phyloP scores from a whole-genome alignment of 2,329 filamentous ascomycete genomes.

The Myriosclerotinia scirpicola region DNA sequence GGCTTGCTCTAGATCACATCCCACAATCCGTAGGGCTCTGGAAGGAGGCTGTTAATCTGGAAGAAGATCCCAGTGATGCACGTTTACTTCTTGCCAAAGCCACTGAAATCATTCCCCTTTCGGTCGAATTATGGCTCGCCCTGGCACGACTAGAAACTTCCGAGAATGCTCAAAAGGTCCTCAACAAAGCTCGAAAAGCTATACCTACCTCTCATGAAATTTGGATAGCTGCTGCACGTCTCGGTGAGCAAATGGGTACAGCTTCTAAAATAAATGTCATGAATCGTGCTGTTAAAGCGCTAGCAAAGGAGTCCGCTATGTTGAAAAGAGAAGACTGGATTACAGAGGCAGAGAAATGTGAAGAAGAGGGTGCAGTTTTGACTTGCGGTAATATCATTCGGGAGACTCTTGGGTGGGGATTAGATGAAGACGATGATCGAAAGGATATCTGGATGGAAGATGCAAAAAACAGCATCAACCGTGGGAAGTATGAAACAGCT shows the following conservation, averaged over 20 bases:
- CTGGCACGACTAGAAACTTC: slow-evolving; percentile 85
- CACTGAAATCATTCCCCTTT: slow-evolving; percentile 89
- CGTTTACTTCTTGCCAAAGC: slow-evolving; percentile 88
- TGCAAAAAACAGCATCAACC: slow-evolving; percentile 75
- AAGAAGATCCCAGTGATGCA: slow-evolving; percentile 87
- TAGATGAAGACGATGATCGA: slow-evolving; percentile 95
- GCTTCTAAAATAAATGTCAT: slow-evolving; percentile 84
- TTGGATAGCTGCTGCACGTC: slow-evolving; percentile 89
- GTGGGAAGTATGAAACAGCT: slow-evolving; percentile 85
- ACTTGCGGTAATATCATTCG: slow-evolving; percentile 89
- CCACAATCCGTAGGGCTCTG: slow-evolving; percentile 95
- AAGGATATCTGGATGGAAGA: slow-evolving; percentile 97
- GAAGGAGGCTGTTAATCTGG: slow-evolving; percentile 95
- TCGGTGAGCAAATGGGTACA: slow-evolving; percentile 85
- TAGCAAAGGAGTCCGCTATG: slow-evolving; percentile 93
- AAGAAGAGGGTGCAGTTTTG: slow-evolving; percentile 82
- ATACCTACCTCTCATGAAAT: slow-evolving; percentile 92
- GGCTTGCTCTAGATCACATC: slow-evolving; percentile 87
- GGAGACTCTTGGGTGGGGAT: slow-evolving; percentile 86
- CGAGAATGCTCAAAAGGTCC: slow-evolving; percentile 88
- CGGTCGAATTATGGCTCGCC: slow-evolving; percentile 92
- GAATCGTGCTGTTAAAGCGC: slow-evolving; percentile 85
- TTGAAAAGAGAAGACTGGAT: slow-evolving; percentile 98
- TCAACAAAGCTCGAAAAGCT: slow-evolving; percentile 93
- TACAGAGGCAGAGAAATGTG: slow-evolving; percentile 87